Percentiles rank a stretch among this genome's conserved stretches.
phyloP scores from a whole-genome alignment of 768 basidiomycete genomes.

The Psilocybe sp. region DNA sequence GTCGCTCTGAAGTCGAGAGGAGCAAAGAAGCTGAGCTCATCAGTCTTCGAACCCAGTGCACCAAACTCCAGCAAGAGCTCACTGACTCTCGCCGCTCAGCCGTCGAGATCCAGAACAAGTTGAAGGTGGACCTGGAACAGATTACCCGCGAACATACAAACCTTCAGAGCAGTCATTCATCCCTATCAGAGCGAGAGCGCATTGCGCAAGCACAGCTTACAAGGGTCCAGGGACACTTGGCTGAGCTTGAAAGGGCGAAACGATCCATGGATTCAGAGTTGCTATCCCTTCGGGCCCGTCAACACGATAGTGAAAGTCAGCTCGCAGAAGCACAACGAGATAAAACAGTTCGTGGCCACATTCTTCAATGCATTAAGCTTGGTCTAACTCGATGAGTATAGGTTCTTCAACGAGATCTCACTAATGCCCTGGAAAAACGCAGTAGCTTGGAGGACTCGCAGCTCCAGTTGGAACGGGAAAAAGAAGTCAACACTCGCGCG shows the following conservation, averaged over 20 bases:
- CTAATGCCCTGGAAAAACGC: conserved; percentile 67
- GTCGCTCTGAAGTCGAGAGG: conserved; percentile 79
- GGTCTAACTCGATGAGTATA: conserved; percentile 25
- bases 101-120: conserved; percentile 66
- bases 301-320: conserved; percentile 63
- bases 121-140: conserved; percentile 74
- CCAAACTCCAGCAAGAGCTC: conserved; percentile 63
- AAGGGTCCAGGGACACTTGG: conserved; percentile 44
- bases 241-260: conserved; percentile 68
- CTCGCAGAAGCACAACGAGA: conserved; percentile 56
- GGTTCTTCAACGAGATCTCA: conserved; percentile 78
- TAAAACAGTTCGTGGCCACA: conserved; percentile 65
- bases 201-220: conserved; percentile 46
- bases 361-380: background rate
- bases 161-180: conserved; percentile 57
- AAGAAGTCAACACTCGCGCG: conserved; percentile 70
- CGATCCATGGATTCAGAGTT: conserved; percentile 70
- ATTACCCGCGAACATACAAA: conserved; percentile 56
- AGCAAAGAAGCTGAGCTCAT: conserved; percentile 84
- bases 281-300: conserved; percentile 62
- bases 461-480: conserved; percentile 80
- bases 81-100: conserved; percentile 58
- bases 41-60: conserved; percentile 63
- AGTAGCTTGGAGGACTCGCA: conserved; percentile 87
- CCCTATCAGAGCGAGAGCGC: conserved; percentile 62